These are phyloP conservation scores for Cercophora sp. DNA, from an alignment of 495 filamentous ascomycete genomes.

Conservation along the genomic window DNA sequence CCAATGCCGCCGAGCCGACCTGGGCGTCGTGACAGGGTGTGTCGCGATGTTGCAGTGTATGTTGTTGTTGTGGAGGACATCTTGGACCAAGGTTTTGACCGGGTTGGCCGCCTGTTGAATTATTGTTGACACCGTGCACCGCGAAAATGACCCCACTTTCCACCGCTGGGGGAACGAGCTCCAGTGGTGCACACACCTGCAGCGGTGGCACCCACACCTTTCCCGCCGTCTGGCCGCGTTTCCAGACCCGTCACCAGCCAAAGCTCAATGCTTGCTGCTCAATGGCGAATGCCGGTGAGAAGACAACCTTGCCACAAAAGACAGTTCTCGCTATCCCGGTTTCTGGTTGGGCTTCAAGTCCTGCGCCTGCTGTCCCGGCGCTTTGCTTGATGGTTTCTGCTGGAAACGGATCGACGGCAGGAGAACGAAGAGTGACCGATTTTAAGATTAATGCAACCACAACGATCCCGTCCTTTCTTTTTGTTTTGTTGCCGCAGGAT, in stretches of 20 bases:
- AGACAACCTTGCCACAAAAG: no score
- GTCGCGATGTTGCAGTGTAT: constrained; percentile 72
- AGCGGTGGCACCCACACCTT: constrained; percentile 6
- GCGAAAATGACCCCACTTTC: neutral
- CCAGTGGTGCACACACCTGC: neutral
- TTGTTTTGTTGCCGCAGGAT: constrained; percentile 1
- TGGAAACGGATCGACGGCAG: neutral
- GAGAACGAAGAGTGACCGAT: neutral
- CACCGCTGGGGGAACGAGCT: constrained; percentile 2
- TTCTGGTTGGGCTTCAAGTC: neutral
- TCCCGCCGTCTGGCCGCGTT: constrained; percentile 2
- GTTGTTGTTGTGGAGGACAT: constrained; percentile 49
- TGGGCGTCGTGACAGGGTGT: constrained; percentile 48
- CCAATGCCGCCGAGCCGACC: constrained; percentile 40
- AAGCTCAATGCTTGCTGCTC: neutral
- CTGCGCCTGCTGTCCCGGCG: neutral
- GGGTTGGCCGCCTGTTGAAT: constrained; percentile 11
- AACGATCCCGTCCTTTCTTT: neutral
- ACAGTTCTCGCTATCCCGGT: no score
- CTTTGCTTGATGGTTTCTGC: constrained; percentile 9
- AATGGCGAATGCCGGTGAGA: neutral
- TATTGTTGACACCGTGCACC: constrained; percentile 28
- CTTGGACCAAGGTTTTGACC: constrained; percentile 14
- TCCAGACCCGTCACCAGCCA: constrained; percentile 1
- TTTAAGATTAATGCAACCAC: constrained; percentile 10